Conservation (phyloP, 352 stramenopile species). For the Globisporangium orthogonon region DNA sequence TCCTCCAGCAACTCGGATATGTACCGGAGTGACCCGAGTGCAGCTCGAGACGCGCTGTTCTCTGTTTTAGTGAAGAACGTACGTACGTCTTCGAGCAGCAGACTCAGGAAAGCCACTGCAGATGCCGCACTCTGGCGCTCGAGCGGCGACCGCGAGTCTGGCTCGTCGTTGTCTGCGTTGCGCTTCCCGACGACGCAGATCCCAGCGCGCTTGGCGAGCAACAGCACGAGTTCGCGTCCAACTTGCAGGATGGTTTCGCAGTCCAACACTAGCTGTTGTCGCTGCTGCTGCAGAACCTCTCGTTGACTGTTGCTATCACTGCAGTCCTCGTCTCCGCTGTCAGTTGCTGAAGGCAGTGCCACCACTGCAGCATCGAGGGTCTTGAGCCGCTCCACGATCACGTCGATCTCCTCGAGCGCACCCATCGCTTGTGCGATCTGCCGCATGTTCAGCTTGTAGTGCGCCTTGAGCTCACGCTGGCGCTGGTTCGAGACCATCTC, state of each 20-base stretch:
- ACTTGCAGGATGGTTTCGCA: conserved; percentile 25
- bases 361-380: conserved; percentile 22
- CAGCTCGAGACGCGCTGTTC: background rate
- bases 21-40: conserved; percentile 12
- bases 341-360: background rate
- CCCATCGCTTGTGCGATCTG: conserved; percentile 45
- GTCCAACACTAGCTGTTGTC: conserved; percentile 9
- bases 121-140: conserved; percentile 23
- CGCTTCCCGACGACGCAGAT: conserved; percentile 66
- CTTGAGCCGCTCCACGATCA: conserved; percentile 28
- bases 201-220: conserved; percentile 51
- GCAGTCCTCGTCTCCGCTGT: background rate
- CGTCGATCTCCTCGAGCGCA: conserved; percentile 57
- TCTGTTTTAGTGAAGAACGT: background rate
- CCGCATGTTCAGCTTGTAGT: conserved; percentile 55
- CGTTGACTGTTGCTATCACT: background rate
- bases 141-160: conserved; percentile 35
- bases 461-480: conserved; percentile 40
- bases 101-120: conserved; percentile 14
- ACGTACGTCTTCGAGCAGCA: conserved; percentile 34
- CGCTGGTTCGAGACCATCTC: conserved; percentile 38
- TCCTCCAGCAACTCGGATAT: conserved; percentile 36
- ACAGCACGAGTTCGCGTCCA: conserved; percentile 29
- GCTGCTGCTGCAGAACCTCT: background rate
- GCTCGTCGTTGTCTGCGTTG: conserved; percentile 31